Evolutionary conservation across 306 rosid species (phyloP).

Genomic region (Corylus heterophylla): DNA sequence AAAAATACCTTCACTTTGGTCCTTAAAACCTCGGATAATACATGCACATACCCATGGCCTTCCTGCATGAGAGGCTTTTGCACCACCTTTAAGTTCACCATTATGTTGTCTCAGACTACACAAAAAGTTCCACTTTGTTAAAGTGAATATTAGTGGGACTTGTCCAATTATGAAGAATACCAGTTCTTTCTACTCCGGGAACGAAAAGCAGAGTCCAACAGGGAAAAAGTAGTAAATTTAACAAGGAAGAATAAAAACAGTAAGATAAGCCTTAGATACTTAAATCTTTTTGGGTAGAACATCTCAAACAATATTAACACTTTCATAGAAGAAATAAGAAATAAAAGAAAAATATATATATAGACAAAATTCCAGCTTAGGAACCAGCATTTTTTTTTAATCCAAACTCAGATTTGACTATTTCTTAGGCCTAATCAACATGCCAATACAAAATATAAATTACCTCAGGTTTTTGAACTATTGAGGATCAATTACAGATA

Average conservation of each 20-base stretch:
- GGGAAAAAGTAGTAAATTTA: not conserved
- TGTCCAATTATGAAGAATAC: not conserved
- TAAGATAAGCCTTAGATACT: not conserved
- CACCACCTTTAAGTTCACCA: slow-evolving; percentile 87
- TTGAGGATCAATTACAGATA: not conserved
- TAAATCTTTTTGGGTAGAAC: not conserved
- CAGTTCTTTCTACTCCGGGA: slow-evolving; percentile 2
- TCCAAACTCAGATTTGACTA: not conserved
- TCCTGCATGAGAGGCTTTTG: slow-evolving; percentile 87
- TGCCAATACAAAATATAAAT: not conserved
- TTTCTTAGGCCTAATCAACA: not conserved
- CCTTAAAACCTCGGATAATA: slow-evolving; percentile 59
- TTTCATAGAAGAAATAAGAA: no score
- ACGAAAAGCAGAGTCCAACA: not conserved
- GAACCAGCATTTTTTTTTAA: no score
- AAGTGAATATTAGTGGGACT: slow-evolving; percentile 18
- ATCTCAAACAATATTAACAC: not conserved
- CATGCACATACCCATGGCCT: slow-evolving; percentile 91
- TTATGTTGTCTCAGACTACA: slow-evolving; percentile 77
- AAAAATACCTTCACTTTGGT: slow-evolving; percentile 70
- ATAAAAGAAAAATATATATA: no score
- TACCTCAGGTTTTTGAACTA: not conserved
- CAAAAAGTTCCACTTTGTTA: not conserved
- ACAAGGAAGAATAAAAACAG: not conserved
- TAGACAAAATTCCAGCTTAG: no score